These are phyloP conservation scores for Nyssa sinensis DNA, from an alignment of 148 eudicot species.

Conservation along the genomic window DNA sequence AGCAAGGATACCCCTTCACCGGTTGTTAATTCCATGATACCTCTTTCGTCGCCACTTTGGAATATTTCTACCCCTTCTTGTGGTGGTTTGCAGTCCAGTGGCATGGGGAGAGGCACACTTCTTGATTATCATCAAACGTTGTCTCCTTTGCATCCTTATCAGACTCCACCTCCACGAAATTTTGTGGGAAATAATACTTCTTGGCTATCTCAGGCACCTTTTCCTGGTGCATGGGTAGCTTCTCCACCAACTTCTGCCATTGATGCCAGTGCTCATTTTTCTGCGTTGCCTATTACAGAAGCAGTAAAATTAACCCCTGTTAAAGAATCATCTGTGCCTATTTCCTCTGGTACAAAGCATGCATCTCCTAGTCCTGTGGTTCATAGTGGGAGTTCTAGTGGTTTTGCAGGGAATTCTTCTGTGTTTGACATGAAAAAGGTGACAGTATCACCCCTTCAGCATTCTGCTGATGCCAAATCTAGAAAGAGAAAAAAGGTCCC, in stretches of 20 bases:
- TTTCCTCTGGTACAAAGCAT: constrained; percentile 45
- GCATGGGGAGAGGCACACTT: constrained; percentile 43
- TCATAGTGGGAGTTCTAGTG: constrained; percentile 32
- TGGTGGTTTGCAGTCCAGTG: constrained; percentile 47
- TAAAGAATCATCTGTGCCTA: constrained; percentile 45
- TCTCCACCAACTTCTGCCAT: constrained; percentile 58
- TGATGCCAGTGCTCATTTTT: constrained; percentile 45
- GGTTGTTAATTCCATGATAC: constrained; percentile 50
- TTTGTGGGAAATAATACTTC: constrained; percentile 45
- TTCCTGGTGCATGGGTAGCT: constrained; percentile 68
- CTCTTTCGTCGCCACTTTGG: constrained; percentile 92
- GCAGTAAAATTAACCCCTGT: constrained; percentile 59
- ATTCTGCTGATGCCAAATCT: constrained; percentile 57
- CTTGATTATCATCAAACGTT: constrained; percentile 57
- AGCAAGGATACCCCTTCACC: constrained; percentile 53
- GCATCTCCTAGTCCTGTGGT: constrained; percentile 34
- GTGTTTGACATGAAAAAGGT: constrained; percentile 29
- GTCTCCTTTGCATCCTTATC: constrained; percentile 66
- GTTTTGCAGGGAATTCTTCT: constrained; percentile 37
- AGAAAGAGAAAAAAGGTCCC: constrained; percentile 73
- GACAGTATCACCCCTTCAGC: constrained; percentile 30
- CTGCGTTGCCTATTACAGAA: constrained; percentile 56
- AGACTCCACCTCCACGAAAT: constrained; percentile 57
- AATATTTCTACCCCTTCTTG: constrained; percentile 59
- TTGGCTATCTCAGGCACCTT: constrained; percentile 69